These are phyloP conservation scores for Diaporthe sp. DNA, from an alignment of 2,329 filamentous ascomycete genomes.

Conservation along the genomic window DNA sequence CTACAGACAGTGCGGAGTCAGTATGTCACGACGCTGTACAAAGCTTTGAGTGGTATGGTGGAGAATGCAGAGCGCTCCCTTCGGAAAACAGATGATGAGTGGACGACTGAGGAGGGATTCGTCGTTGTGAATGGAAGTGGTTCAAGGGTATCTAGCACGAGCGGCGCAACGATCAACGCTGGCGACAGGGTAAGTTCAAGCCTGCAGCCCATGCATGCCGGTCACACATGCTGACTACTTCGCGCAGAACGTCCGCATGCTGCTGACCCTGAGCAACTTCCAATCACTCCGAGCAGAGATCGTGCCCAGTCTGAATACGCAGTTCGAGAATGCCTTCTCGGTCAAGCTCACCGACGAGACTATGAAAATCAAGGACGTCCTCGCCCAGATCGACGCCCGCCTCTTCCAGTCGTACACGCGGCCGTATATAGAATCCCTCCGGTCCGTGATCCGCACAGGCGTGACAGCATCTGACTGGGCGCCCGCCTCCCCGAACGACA, in stretches of 20 bases:
- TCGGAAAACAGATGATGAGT: conserved; percentile 74
- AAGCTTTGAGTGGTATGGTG: conserved; percentile 93
- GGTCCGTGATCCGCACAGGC: conserved; percentile 78
- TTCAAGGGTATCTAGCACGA: conserved; percentile 51
- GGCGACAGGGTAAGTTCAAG: conserved; percentile 65
- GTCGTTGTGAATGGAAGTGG: conserved; percentile 49
- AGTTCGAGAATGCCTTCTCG: conserved; percentile 94
- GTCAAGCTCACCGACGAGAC: conserved; percentile 95
- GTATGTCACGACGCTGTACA: conserved; percentile 95
- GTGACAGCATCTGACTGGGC: conserved; percentile 81
- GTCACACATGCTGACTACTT: conserved; percentile 43
- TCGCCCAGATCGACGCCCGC: conserved; percentile 89
- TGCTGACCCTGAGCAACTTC: conserved; percentile 93
- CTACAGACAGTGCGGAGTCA: conserved; percentile 91
- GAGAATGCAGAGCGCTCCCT: conserved; percentile 89
- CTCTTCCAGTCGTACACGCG: conserved; percentile 94
- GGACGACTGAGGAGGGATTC: conserved; percentile 65
- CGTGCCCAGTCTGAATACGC: conserved; percentile 88
- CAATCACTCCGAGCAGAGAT: conserved; percentile 84
- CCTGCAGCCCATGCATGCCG: background rate
- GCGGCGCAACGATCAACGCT: conserved; percentile 64
- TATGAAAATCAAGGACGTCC: conserved; percentile 90
- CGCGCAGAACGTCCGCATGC: conserved; percentile 86
- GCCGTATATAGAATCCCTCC: conserved; percentile 78
- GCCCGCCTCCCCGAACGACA: conserved; percentile 63